Evolutionary conservation across 139 green algal genomes (phyloP), one percentile per base, ranked within the genome.

Genomic region (Diplosphaera chodatii): DNA sequence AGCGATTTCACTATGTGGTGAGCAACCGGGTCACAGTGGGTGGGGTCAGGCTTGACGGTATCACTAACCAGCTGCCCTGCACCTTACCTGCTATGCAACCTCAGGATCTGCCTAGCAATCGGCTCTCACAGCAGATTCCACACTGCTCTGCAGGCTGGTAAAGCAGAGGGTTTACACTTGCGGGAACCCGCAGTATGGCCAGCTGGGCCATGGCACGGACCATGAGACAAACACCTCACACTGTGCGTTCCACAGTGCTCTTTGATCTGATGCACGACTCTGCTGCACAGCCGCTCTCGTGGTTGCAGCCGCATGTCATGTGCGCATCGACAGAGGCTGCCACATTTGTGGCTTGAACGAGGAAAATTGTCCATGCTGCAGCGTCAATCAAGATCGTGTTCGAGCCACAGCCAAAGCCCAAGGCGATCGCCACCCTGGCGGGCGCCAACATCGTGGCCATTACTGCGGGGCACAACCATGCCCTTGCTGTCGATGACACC

Each of bases 1-100:
- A 84, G 73, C 0, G 94, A 99, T 72, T 98, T 97, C 84, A 96
- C 91, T 15, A 75, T 95, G 79, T 97, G 90, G 88, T 59, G 68
- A 90, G 4, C 78, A 59, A 5, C 22, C 13, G 18, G n/a, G n/a
- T n/a, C n/a, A n/a, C n/a, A n/a, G n/a, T n/a, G n/a, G n/a, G n/a
- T n/a, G n/a, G n/a, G n/a, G n/a, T n/a, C n/a, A n/a, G n/a, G n/a
- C n/a, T n/a, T n/a, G n/a, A n/a, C n/a, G n/a, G n/a, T n/a, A n/a
- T n/a, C n/a, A n/a, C n/a, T n/a, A n/a, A n/a, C n/a, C n/a, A n/a
- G n/a, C n/a, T n/a, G n/a, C n/a, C n/a, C n/a, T n/a, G n/a, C n/a
- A n/a, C n/a, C n/a, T n/a, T n/a, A n/a, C n/a, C n/a, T n/a, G n/a
- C n/a, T n/a, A n/a, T n/a, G 37, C 37, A 48, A 48, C 37, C 8